phyloP scores from a whole-genome alignment of 176 grass and related monocot genomes.

The Areca catechu region DNA sequence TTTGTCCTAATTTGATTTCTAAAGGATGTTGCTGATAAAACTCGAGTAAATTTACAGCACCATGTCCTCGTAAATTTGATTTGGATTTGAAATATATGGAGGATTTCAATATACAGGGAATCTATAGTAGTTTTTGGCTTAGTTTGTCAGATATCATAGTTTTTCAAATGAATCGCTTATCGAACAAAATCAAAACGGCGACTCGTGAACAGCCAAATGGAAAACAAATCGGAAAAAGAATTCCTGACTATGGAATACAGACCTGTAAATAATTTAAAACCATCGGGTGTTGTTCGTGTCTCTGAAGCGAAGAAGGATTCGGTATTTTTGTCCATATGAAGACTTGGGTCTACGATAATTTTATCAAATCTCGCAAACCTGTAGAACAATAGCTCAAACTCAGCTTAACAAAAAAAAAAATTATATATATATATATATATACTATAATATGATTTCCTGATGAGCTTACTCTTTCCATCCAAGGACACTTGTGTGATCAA shows the following conservation, averaged over 20 bases:
- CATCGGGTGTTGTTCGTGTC: conserved; percentile 49
- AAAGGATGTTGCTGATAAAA: no score
- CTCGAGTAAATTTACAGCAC: no score
- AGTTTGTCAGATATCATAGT: no score
- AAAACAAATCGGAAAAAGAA: not conserved
- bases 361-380: conserved; percentile 71
- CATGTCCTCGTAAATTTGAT: no score
- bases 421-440: no score
- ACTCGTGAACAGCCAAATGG: not conserved
- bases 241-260: not conserved
- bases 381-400: not conserved
- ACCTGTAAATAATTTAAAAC: conserved; percentile 92
- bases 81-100: no score
- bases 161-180: no score
- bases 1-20: no score
- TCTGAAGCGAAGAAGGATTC: conserved; percentile 19
- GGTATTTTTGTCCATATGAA: conserved; percentile 44
- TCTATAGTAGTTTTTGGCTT: no score
- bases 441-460: not conserved
- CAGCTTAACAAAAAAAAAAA: not conserved
- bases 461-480: conserved; percentile 57
- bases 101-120: no score
- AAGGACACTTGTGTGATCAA: conserved; percentile 58
- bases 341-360: conserved; percentile 52
- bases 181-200: no score